Base-by-base conservation (phyloP, 306 rosid species). In the Ormosia semicastrata region DNA sequence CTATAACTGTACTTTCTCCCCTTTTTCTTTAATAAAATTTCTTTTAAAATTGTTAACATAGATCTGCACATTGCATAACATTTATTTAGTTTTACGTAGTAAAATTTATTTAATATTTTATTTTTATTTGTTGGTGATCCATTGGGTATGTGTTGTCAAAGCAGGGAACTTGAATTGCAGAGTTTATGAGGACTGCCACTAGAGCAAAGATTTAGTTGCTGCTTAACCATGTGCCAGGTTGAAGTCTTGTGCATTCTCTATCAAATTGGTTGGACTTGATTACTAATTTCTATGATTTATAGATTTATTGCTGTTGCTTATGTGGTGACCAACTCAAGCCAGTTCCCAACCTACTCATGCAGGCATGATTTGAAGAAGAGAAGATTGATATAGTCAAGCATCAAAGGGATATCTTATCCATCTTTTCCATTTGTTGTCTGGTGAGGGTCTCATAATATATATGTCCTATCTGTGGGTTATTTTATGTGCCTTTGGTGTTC, bases 361-460 rank as follows among this genome's bases (percentile, higher is more conserved):
- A 15, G 68, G 53, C 49, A 58, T 14, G 30, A 62, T 70, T 63
- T 32, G 66, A 76, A 66, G 67, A 47, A 64, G 69, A 37, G 58
- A 58, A 18, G 72, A 50, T 53, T 14, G 60, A 58, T 66, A 44
- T 32, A 44, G 76, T 37, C 65, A 47, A 81, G 60, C 66, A 65
- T 85, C 77, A 71, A 76, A 49, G 3, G 53, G 36, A 43, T 71
- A 53, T 63, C 33, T 8, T 62, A 11, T 44, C 60, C 44, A 46
- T 29, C 68, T 18, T 53, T 62, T 62, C 30, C 30, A 47, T 44
- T 76, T 43, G 69, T 59, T 75, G 7, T 41, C 30, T 43, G 78
- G 79, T 58, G 66, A 76, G 76, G 44, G 50, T 44, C 64, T 47
- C 54, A 39, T 79, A 8, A n/a, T n/a, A 52, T 71, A 34, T 78